These are phyloP conservation scores for Asterophora lycoperdoides DNA, from an alignment of 768 basidiomycete genomes.

Conservation along the genomic window DNA sequence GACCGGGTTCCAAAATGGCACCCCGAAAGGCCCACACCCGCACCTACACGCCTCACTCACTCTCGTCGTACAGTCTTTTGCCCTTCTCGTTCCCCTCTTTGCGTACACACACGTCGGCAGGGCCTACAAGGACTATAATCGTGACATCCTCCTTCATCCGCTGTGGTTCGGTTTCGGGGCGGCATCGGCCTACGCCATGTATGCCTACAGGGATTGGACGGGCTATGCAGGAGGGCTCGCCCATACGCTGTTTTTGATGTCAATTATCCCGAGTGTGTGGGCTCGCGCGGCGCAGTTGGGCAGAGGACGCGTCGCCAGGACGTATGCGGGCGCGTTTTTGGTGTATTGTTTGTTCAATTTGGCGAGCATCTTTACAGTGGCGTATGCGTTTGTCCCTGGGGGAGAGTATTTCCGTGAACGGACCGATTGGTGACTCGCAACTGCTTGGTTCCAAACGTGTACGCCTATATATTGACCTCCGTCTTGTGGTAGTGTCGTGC, in stretches of 20 bases:
- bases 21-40: constrained; percentile 65
- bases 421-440: constrained; percentile 57
- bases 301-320: constrained; percentile 40
- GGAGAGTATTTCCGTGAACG: constrained; percentile 72
- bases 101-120: neutral
- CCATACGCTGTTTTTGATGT: constrained; percentile 60
- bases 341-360: constrained; percentile 61
- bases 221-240: constrained; percentile 68
- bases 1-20: constrained; percentile 72
- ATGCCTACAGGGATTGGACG: constrained; percentile 57
- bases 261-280: constrained; percentile 54
- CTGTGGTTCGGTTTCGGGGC: constrained; percentile 53
- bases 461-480: neutral
- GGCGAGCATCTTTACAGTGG: constrained; percentile 77
- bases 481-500: constrained; percentile 41
- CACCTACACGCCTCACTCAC: constrained; percentile 69
- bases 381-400: constrained; percentile 88
- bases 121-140: constrained; percentile 2
- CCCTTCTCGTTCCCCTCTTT: constrained; percentile 20
- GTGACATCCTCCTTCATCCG: constrained; percentile 36
- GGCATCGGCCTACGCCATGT: constrained; percentile 52
- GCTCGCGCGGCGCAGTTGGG: constrained; percentile 39
- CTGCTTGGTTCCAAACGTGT: neutral
- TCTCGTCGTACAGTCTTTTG: constrained; percentile 54
- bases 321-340: constrained; percentile 53